Percentiles rank a stretch among this genome's conserved stretches.
These are phyloP conservation scores for Podila horticola DNA, from an alignment of 192 early-diverging fungal species.

Conservation along the genomic window DNA sequence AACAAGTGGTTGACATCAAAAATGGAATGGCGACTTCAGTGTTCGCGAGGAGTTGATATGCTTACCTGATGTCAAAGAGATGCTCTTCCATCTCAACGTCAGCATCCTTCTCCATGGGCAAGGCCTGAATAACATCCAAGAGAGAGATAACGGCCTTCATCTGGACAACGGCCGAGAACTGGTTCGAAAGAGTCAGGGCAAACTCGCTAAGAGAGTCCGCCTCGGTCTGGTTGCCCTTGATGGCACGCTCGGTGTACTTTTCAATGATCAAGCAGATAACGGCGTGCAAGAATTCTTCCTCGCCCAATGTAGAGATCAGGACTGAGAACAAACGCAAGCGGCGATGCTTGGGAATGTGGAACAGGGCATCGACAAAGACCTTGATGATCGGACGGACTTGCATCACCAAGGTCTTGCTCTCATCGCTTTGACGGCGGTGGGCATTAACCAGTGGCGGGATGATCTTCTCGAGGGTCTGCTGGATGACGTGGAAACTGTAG, in stretches of 20 bases:
- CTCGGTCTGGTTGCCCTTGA: slow-evolving; percentile 63
- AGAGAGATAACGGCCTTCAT: slow-evolving; percentile 70
- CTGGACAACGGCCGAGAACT: slow-evolving; percentile 76
- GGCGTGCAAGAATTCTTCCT: slow-evolving; percentile 75
- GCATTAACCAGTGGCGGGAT: slow-evolving; percentile 80
- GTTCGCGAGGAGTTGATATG: slow-evolving; percentile 1
- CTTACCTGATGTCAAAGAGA: slow-evolving; percentile 43
- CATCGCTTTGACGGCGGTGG: slow-evolving; percentile 52
- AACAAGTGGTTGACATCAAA: neutral
- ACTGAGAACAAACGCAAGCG: slow-evolving; percentile 88
- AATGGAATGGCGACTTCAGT: neutral
- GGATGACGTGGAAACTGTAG: slow-evolving; percentile 96
- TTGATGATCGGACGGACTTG: slow-evolving; percentile 82
- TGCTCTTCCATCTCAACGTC: slow-evolving; percentile 45
- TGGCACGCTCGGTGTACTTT: slow-evolving; percentile 66
- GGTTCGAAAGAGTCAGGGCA: slow-evolving; percentile 72
- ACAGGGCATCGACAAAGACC: slow-evolving; percentile 91
- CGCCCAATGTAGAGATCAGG: slow-evolving; percentile 83
- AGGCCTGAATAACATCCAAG: slow-evolving; percentile 58
- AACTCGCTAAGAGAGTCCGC: slow-evolving; percentile 79
- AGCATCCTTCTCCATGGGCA: slow-evolving; percentile 66
- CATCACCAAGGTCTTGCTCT: slow-evolving; percentile 41
- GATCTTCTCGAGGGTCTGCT: slow-evolving; percentile 87
- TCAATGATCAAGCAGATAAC: slow-evolving; percentile 81
- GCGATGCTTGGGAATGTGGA: slow-evolving; percentile 93